A percentile compares a stretch with the other conserved stretches of the same genome.
Evolutionary conservation across 192 early-diverging fungal species (phyloP).

Genomic region (Coemansia sp.): DNA sequence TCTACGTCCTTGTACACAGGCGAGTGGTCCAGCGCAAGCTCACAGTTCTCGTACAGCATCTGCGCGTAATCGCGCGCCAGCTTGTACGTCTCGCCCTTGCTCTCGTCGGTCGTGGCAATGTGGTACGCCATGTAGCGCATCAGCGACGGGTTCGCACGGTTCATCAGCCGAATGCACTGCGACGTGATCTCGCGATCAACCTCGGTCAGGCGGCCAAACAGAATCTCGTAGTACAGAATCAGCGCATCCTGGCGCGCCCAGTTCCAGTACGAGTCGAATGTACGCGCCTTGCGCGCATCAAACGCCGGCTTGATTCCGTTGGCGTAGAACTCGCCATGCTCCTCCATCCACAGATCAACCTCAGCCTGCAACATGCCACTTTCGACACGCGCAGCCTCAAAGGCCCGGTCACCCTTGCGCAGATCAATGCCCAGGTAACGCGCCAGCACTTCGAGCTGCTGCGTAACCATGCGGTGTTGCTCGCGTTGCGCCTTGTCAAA

Average conservation of each 20-base stretch:
- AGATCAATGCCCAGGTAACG: constrained; percentile 83
- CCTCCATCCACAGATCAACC: constrained; percentile 85
- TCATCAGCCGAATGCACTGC: constrained; percentile 89
- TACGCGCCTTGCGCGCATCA: constrained; percentile 79
- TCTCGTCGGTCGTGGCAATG: constrained; percentile 72
- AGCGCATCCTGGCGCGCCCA: constrained; percentile 84
- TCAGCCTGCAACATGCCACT: constrained; percentile 72
- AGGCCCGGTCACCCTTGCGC: constrained; percentile 78
- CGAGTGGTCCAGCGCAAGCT: constrained; percentile 69
- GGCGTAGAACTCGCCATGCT: constrained; percentile 89
- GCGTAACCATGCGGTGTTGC: constrained; percentile 72
- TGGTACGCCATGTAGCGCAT: constrained; percentile 87
- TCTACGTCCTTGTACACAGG: constrained; percentile 92
- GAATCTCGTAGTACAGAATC: constrained; percentile 88
- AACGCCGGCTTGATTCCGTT: constrained; percentile 87
- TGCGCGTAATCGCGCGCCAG: constrained; percentile 77
- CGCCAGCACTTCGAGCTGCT: constrained; percentile 85
- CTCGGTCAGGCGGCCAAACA: constrained; percentile 81
- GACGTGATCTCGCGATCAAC: constrained; percentile 93
- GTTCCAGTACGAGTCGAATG: constrained; percentile 97
- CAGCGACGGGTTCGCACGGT: constrained; percentile 76
- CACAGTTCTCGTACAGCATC: constrained; percentile 87
- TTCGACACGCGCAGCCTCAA: constrained; percentile 66
- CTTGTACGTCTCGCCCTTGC: constrained; percentile 81
- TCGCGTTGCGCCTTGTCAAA: constrained; percentile 82